These are phyloP conservation scores for Backusella sp. DNA, from an alignment of 192 early-diverging fungal genomes.

Conservation along the genomic window DNA sequence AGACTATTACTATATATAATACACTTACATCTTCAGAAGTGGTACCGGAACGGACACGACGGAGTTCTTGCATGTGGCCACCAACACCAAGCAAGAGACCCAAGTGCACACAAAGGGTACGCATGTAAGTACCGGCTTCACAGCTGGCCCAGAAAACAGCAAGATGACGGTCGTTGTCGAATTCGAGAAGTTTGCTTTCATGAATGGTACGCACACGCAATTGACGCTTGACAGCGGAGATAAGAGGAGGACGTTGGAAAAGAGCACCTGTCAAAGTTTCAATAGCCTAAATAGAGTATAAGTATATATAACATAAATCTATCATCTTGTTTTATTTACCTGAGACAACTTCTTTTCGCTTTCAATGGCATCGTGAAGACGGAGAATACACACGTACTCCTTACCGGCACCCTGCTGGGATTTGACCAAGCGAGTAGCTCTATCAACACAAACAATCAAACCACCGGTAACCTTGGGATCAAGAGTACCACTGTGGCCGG, in stretches of 20 bases:
- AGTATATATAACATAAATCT: no score
- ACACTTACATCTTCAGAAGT: slow-evolving; percentile 73
- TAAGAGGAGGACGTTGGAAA: slow-evolving; percentile 98
- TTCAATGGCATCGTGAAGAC: slow-evolving; percentile 93
- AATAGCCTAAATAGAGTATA: slow-evolving; percentile 51
- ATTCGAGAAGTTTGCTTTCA: slow-evolving; percentile 94
- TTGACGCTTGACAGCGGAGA: slow-evolving; percentile 99
- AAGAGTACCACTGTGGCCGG: slow-evolving; percentile 96
- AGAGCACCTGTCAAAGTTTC: slow-evolving; percentile 98
- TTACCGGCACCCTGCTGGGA: slow-evolving; percentile 99
- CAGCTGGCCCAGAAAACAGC: slow-evolving; percentile 97
- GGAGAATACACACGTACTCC: slow-evolving; percentile 95
- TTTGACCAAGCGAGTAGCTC: slow-evolving; percentile 98
- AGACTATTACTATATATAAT: no score
- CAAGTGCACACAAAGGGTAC: slow-evolving; percentile 98
- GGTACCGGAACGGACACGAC: slow-evolving; percentile 93
- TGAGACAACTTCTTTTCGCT: slow-evolving; percentile 83
- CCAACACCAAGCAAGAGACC: slow-evolving; percentile 94
- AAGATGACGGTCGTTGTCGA: slow-evolving; percentile 95
- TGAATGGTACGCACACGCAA: slow-evolving; percentile 98
- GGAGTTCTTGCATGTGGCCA: slow-evolving; percentile 99
- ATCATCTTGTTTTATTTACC: slow-evolving; percentile 30
- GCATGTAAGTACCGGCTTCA: slow-evolving; percentile 99
- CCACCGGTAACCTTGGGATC: slow-evolving; percentile 99
- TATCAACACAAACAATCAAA: slow-evolving; percentile 98